These are phyloP conservation scores for Castanea mollissima DNA, from an alignment of 306 rosid genomes.

Conservation along the genomic window DNA sequence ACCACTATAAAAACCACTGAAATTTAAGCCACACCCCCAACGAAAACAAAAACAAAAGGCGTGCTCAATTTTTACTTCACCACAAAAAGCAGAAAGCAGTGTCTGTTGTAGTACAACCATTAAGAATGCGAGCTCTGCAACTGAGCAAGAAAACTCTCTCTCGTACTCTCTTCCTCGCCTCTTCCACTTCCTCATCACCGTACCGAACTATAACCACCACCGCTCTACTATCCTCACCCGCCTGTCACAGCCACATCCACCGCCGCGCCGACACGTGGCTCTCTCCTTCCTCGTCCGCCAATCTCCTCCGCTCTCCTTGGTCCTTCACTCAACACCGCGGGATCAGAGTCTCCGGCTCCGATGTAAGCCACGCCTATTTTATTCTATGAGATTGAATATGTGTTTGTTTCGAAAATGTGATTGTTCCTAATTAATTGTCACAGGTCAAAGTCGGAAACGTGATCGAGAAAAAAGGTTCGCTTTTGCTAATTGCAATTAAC, in stretches of 20 bases:
- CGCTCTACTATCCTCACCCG: constrained; percentile 18
- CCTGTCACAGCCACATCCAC: constrained; percentile 20
- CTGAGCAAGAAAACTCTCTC: constrained; percentile 39
- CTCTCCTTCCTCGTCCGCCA: constrained; percentile 17
- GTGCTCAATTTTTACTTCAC: too few species aligned
- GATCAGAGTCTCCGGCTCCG: constrained; percentile 61
- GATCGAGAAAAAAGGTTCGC: constrained; percentile 75
- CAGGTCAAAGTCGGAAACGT: constrained; percentile 82
- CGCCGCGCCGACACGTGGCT: neutral
- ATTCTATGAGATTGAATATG: neutral
- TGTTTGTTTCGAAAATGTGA: neutral
- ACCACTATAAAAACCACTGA: too few species aligned
- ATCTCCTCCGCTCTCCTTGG: constrained; percentile 51
- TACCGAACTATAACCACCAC: neutral
- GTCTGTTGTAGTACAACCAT: neutral
- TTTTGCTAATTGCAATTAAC: neutral
- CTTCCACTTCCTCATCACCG: constrained; percentile 14
- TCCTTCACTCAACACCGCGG: constrained; percentile 58
- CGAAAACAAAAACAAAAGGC: too few species aligned
- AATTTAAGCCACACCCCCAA: too few species aligned
- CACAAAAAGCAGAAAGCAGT: neutral
- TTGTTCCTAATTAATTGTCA: constrained; percentile 11
- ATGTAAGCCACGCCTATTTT: constrained; percentile 38
- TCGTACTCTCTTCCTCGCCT: constrained; percentile 19
- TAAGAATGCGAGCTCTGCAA: constrained; percentile 30